Percentiles rank a stretch among this genome's conserved stretches.
phyloP scores from a whole-genome alignment of 2,329 filamentous ascomycete genomes.

The Neophaeococcomyces aloes region DNA sequence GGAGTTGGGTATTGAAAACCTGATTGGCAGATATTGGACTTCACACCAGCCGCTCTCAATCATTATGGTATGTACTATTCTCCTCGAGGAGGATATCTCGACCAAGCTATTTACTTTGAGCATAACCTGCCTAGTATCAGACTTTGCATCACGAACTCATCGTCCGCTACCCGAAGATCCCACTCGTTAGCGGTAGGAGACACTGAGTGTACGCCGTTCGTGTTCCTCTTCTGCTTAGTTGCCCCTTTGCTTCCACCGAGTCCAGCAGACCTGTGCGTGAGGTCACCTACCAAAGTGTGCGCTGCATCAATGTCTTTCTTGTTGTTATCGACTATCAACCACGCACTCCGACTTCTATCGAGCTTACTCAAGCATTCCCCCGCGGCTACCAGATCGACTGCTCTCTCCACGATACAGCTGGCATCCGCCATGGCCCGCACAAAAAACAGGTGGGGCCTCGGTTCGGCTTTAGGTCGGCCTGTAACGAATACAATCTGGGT shows the following conservation, averaged over 20 bases:
- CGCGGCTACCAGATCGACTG: conserved; percentile 56
- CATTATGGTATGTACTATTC: too few species aligned
- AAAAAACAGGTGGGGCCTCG: conserved; percentile 68
- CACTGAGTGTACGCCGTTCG: conserved; percentile 31
- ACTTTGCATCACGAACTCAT: conserved; percentile 87
- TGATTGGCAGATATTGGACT: too few species aligned
- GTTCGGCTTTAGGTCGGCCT: conserved; percentile 50
- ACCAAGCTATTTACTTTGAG: too few species aligned
- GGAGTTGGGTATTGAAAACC: too few species aligned
- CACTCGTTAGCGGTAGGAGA: too few species aligned
- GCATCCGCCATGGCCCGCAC: conserved; percentile 66
- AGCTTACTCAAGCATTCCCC: conserved; percentile 32
- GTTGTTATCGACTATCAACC: conserved; percentile 69
- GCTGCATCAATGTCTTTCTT: conserved; percentile 45
- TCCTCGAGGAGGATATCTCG: too few species aligned
- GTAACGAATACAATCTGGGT: conserved; percentile 66
- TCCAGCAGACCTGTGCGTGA: conserved; percentile 20
- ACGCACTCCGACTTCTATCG: conserved; percentile 47
- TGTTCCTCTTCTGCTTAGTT: conserved; percentile 34
- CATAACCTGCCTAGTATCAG: conserved; percentile 74
- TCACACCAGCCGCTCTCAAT: too few species aligned
- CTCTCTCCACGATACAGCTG: conserved; percentile 53
- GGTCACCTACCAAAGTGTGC: conserved; percentile 25
- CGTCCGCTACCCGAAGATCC: conserved; percentile 49
- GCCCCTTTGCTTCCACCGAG: conserved; percentile 13